Conservation (phyloP, 805 yeast genomes). For the Nakazawaea peltata region DNA sequence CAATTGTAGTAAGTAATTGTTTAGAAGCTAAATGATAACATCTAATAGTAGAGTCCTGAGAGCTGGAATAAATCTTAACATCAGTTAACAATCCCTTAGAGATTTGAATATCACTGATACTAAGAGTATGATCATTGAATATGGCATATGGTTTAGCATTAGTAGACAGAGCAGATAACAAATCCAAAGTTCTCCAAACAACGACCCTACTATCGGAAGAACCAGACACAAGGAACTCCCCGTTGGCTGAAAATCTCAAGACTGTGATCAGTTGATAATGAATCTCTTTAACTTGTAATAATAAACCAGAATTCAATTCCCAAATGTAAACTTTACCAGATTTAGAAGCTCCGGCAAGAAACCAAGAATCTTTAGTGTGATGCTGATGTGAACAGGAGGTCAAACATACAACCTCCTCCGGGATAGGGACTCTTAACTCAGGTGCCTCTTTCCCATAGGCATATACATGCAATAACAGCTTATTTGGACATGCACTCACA, state of each 20-base stretch:
- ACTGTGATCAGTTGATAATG: conserved; percentile 74
- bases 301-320: conserved; percentile 74
- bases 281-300: conserved; percentile 65
- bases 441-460: conserved; percentile 61
- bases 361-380: conserved; percentile 28
- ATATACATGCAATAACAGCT: conserved; percentile 71
- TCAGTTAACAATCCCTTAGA: conserved; percentile 50
- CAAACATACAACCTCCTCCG: conserved; percentile 65
- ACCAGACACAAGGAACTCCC: conserved; percentile 62
- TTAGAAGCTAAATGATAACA: conserved; percentile 49
- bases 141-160: conserved; percentile 43
- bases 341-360: conserved; percentile 65
- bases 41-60: conserved; percentile 69
- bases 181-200: conserved; percentile 64
- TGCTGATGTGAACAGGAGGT: conserved; percentile 30
- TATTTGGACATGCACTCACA: conserved; percentile 58
- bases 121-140: conserved; percentile 52
- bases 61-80: conserved; percentile 55
- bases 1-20: conserved; percentile 57
- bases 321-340: conserved; percentile 79
- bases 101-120: conserved; percentile 31
- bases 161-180: conserved; percentile 30
- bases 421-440: conserved; percentile 76
- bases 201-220: conserved; percentile 75
- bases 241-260: conserved; percentile 53